These are phyloP conservation scores for Ascochyta rabiei DNA, from an alignment of 2,329 filamentous ascomycete genomes.

Conservation along the genomic window DNA sequence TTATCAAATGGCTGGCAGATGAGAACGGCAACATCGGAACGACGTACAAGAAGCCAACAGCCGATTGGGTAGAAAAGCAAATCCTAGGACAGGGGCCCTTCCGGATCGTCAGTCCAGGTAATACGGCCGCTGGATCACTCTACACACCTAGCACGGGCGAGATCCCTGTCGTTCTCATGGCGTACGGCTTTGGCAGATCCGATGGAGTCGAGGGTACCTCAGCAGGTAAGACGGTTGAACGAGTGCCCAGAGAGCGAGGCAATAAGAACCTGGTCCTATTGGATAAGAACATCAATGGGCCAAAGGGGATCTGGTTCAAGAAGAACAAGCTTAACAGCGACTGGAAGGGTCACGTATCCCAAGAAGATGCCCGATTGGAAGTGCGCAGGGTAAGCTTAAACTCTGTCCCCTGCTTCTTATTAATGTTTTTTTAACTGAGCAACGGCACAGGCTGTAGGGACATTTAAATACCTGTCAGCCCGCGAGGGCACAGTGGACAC, in stretches of 20 bases:
- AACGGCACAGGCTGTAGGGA: neutral
- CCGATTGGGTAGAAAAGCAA: neutral
- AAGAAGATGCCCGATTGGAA: too few relatives aligned
- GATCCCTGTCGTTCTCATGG: neutral
- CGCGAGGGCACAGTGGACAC: neutral
- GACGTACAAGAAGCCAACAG: neutral
- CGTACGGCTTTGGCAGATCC: neutral
- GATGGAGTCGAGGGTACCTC: neutral
- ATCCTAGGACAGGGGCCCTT: too few relatives aligned
- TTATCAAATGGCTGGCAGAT: too few relatives aligned
- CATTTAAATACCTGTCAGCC: neutral
- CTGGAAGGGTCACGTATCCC: too few relatives aligned
- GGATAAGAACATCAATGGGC: neutral
- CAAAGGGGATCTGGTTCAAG: neutral
- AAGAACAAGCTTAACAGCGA: too few relatives aligned
- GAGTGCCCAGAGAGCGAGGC: neutral
- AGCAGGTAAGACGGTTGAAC: neutral
- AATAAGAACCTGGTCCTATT: neutral
- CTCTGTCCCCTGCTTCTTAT: too few relatives aligned
- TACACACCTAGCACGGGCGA: neutral
- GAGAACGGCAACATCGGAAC: too few relatives aligned
- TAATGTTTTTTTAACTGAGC: neutral
- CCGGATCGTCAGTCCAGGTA: too few relatives aligned
- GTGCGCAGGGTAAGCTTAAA: too few relatives aligned
- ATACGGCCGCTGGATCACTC: neutral